These are phyloP conservation scores for Mimosa bimucronata DNA, from an alignment of 306 rosid species.

Conservation along the genomic window DNA sequence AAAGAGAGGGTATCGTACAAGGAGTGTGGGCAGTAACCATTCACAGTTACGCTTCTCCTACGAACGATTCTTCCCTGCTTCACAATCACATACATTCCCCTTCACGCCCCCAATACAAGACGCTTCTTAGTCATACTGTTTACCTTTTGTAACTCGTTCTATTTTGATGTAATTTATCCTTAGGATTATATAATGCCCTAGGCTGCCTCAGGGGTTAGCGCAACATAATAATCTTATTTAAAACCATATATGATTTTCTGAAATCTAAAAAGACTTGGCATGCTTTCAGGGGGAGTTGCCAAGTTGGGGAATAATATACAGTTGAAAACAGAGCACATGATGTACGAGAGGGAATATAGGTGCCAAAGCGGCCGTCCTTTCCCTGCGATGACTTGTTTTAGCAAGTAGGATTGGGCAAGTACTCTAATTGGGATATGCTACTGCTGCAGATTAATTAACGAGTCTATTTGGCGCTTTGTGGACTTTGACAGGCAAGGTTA, in stretches of 20 bases:
- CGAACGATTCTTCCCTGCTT: slow-evolving; percentile 23
- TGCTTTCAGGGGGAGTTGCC: too few species aligned
- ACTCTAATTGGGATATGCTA: background rate
- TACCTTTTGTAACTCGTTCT: too few species aligned
- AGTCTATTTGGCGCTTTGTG: background rate
- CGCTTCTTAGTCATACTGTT: too few species aligned
- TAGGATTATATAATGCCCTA: too few species aligned
- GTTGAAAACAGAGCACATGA: too few species aligned
- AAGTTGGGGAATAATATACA: too few species aligned
- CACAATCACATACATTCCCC: background rate
- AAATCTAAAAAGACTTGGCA: too few species aligned
- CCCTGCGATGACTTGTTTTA: background rate
- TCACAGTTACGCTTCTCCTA: background rate
- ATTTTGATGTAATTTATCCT: too few species aligned
- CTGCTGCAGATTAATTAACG: background rate
- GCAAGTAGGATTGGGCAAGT: background rate
- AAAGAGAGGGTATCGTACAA: slow-evolving; percentile 45
- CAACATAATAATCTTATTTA: too few species aligned
- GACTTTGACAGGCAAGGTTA: background rate
- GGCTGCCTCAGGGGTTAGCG: too few species aligned
- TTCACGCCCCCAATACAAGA: background rate
- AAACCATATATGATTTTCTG: too few species aligned
- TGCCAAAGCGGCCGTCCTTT: background rate
- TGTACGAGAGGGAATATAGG: background rate
- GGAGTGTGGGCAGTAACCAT: background rate